phyloP scores from a whole-genome alignment of 2,329 filamentous ascomycete genomes.

The Setomelanomma holmii region DNA sequence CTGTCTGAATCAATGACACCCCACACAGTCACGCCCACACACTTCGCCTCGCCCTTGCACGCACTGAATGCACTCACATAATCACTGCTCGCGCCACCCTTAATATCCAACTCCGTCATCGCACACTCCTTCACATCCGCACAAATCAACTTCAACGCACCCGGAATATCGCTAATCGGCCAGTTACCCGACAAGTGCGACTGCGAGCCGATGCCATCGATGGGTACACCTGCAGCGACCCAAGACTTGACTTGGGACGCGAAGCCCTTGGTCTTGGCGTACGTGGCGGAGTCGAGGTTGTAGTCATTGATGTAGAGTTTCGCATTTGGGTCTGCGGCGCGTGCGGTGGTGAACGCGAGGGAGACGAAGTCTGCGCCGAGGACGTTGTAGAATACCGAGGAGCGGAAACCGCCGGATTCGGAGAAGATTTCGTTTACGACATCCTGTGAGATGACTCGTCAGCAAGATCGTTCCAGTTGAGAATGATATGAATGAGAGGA shows the following conservation, averaged over 20 bases:
- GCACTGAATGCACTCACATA: slow-evolving; percentile 63
- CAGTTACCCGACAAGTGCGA: slow-evolving; percentile 59
- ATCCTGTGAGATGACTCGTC: too few relatives aligned
- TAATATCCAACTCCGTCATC: slow-evolving; percentile 73
- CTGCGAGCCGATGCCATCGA: slow-evolving; percentile 70
- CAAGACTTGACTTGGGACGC: slow-evolving; percentile 68
- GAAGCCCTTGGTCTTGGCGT: slow-evolving; percentile 66
- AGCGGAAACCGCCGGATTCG: slow-evolving; percentile 65
- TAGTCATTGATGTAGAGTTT: slow-evolving; percentile 80
- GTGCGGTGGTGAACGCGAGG: slow-evolving; percentile 74
- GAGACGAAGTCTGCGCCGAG: slow-evolving; percentile 74
- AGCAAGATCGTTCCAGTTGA: too few relatives aligned
- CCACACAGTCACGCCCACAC: slow-evolving; percentile 72
- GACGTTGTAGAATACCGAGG: slow-evolving; percentile 70
- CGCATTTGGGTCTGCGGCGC: slow-evolving; percentile 68
- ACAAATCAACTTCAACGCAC: slow-evolving; percentile 54
- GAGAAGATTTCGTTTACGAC: slow-evolving; percentile 58
- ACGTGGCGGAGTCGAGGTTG: slow-evolving; percentile 65
- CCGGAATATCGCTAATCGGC: slow-evolving; percentile 1
- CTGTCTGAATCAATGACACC: slow-evolving; percentile 54
- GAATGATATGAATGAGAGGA: background rate
- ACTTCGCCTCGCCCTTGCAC: slow-evolving; percentile 65
- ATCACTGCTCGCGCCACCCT: slow-evolving; percentile 61
- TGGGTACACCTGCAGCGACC: slow-evolving; percentile 67
- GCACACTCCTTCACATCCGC: slow-evolving; percentile 64